Evolutionary conservation across 805 yeast genomes (phyloP), one percentile per base, ranked within the genome.

Genomic region (Suhomyces sp.): DNA sequence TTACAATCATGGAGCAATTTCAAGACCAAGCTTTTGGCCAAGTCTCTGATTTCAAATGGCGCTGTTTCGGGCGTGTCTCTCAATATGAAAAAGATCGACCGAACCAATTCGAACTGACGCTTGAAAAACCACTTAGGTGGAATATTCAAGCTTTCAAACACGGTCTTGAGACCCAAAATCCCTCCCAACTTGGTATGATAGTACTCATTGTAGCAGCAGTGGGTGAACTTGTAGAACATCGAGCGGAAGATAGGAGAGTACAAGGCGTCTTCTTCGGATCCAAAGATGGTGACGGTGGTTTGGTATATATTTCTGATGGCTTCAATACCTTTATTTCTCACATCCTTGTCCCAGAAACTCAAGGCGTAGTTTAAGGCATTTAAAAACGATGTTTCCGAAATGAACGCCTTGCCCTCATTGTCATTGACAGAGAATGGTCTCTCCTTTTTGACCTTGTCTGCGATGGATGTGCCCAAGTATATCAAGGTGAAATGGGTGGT

Each of bases 121-220:
- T 83, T 80, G 50, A 81, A 79, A 63, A 93, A 83, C 84, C 96
- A 91, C 1, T 76, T 71, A 3, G 83, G 72, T 0, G 97, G 89
- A 44, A 89, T 81, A 0, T 71, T 78, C 31, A 87, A 69, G 44
- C 86, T 94, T 43, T 80, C 79, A 37, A 90, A 77, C 74, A 93
- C 76, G 1, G 90, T 82, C 57, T 82, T 78, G 46, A 94, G 74
- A 20, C 99, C 98, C 24, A 88, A 63, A 37, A 93, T 85, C 39
- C 98, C 97, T 6, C 97, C 97, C 7, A 89, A 76, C 59, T 94
- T 94, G 31, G 85, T 79, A 65, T 87, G 89, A 69, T 88, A 93
- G 33, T 84, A 86, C 66, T 89, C 97, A 55, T 89, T 96, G 64
- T 88, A 94, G 69, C 98, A 92, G 44, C 89, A 81, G 63, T 96